Evolutionary conservation across 2,329 filamentous ascomycete genomes (phyloP).

Genomic region (Tothia fuscella): DNA sequence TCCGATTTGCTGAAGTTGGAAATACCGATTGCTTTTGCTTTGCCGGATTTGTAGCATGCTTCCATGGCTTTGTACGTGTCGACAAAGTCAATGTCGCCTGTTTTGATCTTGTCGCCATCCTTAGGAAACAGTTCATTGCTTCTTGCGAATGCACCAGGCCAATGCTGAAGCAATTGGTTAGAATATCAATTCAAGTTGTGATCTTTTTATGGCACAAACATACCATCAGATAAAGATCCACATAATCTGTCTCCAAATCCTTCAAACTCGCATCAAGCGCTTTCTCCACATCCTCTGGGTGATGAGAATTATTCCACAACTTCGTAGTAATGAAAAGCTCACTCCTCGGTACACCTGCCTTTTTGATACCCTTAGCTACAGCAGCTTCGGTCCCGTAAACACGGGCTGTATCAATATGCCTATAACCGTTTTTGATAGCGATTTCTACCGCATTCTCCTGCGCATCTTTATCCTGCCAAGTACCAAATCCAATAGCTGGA

Average conservation of each 20-base stretch:
- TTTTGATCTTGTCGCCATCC: neutral
- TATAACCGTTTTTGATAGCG: slow-evolving; percentile 56
- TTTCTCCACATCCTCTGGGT: slow-evolving; percentile 42
- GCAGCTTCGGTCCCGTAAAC: slow-evolving; percentile 71
- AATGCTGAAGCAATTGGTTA: neutral
- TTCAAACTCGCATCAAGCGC: slow-evolving; percentile 50
- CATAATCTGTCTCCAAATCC: slow-evolving; percentile 51
- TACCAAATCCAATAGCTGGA: slow-evolving; percentile 60
- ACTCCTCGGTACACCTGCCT: slow-evolving; percentile 50
- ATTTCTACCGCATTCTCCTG: slow-evolving; percentile 50
- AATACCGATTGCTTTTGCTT: slow-evolving; percentile 70
- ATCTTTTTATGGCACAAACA: too few species aligned
- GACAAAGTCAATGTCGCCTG: slow-evolving; percentile 2
- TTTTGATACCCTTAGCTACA: slow-evolving; percentile 59
- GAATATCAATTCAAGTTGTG: neutral
- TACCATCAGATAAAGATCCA: slow-evolving; percentile 26
- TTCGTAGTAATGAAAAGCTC: slow-evolving; percentile 71
- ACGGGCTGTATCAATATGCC: slow-evolving; percentile 64
- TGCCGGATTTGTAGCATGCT: slow-evolving; percentile 55
- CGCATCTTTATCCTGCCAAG: slow-evolving; percentile 39
- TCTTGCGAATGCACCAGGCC: neutral
- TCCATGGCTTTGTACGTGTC: slow-evolving; percentile 45
- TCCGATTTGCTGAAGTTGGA: slow-evolving; percentile 78
- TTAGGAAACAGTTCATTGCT: slow-evolving; percentile 3
- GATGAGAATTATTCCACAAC: slow-evolving; percentile 70